These are phyloP conservation scores for Gossypium trilobum DNA, from an alignment of 441 rosid species.

Conservation along the genomic window DNA sequence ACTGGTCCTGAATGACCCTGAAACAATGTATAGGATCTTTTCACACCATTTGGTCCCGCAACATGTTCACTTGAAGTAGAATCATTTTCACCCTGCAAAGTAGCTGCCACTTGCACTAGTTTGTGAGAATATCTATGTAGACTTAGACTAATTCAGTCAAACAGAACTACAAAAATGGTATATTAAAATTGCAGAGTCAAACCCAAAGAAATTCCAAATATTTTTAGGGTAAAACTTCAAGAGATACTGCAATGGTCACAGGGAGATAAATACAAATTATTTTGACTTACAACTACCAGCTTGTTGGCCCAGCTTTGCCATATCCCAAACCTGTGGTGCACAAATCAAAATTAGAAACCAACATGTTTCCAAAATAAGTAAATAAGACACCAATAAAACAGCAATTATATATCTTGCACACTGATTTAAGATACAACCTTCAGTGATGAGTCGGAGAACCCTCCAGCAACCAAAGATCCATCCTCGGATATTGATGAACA, in stretches of 20 bases:
- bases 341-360: slow-evolving; percentile 23
- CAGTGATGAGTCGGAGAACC: slow-evolving; percentile 89
- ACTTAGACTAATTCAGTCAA: neutral
- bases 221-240: neutral
- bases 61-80: slow-evolving; percentile 40
- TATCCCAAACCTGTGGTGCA: slow-evolving; percentile 75
- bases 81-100: slow-evolving; percentile 66
- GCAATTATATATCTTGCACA: slow-evolving; percentile 7
- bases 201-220: neutral
- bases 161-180: neutral
- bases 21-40: slow-evolving; percentile 59
- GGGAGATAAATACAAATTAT: neutral
- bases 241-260: neutral
- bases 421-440: slow-evolving; percentile 41
- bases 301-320: slow-evolving; percentile 86
- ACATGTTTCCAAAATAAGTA: neutral
- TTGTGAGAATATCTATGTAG: neutral
- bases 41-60: slow-evolving; percentile 40
- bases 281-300: slow-evolving; percentile 43
- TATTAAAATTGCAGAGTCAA: neutral
- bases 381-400: slow-evolving; percentile 17
- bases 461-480: slow-evolving; percentile 94
- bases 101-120: slow-evolving; percentile 42
- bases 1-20: slow-evolving; percentile 95
- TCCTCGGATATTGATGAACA: slow-evolving; percentile 88